Base-by-base conservation (phyloP, 176 grass and related monocot genomes). In the Carex parvula region DNA sequence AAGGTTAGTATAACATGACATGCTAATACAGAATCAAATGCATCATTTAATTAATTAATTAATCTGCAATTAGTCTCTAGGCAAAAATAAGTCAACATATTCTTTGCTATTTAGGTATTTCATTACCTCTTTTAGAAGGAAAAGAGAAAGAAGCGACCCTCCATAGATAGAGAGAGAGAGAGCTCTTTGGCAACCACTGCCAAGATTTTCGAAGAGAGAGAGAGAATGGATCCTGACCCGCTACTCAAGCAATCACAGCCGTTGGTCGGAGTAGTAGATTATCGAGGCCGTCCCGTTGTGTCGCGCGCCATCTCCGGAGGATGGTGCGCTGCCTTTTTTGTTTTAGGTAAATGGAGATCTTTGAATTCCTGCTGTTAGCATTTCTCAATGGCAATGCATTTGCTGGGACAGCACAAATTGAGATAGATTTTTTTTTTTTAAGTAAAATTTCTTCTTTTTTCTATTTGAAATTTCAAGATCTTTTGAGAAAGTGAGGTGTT, bases 261-360 rank as follows among this genome's bases (percentile, higher is more conserved):
- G 1, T 78, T 90, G 0, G 17, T 48, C 29, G 88, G 86, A 42
- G 81, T 90, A 48, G 70, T 86, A 37, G 89, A 95, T 80, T 90
- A 87, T 79, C 85, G 83, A 3, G 88, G 90, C 20, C 88, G 74
- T 15, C 88, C 93, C 6, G 69, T 87, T 55, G 1, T 13, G 10
- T 73, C 39, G 12, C 74, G 90, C 7, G 1, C 8, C 35, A n/a
- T 16, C 35, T 88, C 89, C 16, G 91, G 93, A 16, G 83, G 83
- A 32, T 94, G 93, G 90, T 29, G 65, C 0, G 85, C 92, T 18
- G 92, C 88, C 21, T 37, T 90, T 6, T 92, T 94, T 84, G 67
- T 94, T 13, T 84, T 90, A 35, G 89, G 92, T 94, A 62, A 16
- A 29, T 29, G 9, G 3, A n/a, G 2, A 15, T 14, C 8, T 9